Percentiles rank a stretch among this genome's conserved stretches.
phyloP scores from a whole-genome alignment of 1,284 basidiomycete genomes.

The Leccinum griseonigrum region DNA sequence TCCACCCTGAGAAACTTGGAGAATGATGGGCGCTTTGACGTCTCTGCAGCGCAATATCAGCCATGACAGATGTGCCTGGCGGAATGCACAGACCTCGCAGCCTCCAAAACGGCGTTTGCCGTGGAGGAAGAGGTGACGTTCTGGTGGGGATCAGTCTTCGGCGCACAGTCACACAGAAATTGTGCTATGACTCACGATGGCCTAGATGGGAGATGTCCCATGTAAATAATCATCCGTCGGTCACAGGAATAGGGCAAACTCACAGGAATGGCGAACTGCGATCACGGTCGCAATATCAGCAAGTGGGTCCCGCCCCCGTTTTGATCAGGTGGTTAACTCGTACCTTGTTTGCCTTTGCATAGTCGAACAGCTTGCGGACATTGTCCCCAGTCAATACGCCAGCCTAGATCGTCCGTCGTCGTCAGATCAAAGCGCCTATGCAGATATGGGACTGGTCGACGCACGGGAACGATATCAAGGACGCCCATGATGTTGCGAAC shows the following conservation, averaged over 20 bases:
- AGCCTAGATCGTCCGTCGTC: slow-evolving; percentile 40
- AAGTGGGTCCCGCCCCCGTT: not conserved
- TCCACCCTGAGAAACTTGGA: slow-evolving; percentile 98
- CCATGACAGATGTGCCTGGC: not conserved
- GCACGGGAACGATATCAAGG: slow-evolving; percentile 57
- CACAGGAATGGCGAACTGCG: slow-evolving; percentile 71
- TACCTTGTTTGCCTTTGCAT: slow-evolving; percentile 68
- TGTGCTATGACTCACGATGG: slow-evolving; percentile 49
- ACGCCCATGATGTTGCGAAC: slow-evolving; percentile 43
- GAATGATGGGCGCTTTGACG: slow-evolving; percentile 96
- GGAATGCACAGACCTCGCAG: slow-evolving; percentile 50
- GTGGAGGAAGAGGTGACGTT: slow-evolving; percentile 77
- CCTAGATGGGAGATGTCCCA: slow-evolving; percentile 35
- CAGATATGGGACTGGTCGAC: slow-evolving; percentile 22
- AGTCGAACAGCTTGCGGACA: slow-evolving; percentile 71
- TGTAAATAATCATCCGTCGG: not conserved
- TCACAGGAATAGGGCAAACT: slow-evolving; percentile 28
- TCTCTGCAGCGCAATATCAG: slow-evolving; percentile 43
- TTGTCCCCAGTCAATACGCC: slow-evolving; percentile 75
- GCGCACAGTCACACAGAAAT: slow-evolving; percentile 4
- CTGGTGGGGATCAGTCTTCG: slow-evolving; percentile 27
- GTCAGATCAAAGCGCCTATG: slow-evolving; percentile 15
- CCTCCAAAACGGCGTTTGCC: slow-evolving; percentile 75
- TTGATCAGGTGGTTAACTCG: slow-evolving; percentile 17
- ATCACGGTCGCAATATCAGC: slow-evolving; percentile 4